Evolutionary conservation across 208 protist species (phyloP).

Genomic region (Porcisia deanei): DNA sequence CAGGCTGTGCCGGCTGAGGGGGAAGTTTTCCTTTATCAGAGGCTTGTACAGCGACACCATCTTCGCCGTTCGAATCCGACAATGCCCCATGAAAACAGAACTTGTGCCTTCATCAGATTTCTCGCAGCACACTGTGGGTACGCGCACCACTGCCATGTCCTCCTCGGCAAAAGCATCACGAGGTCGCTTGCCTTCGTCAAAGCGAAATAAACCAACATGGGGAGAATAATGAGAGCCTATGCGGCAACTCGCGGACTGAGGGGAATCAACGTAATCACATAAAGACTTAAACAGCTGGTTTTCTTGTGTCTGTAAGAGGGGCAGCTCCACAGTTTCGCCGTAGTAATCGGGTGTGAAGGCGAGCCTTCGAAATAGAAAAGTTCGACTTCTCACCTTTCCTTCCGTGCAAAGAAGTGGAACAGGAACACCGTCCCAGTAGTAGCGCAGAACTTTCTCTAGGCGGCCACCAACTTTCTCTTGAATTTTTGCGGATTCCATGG

Average conservation of each 20-base stretch:
- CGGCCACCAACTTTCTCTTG: conserved; percentile 56
- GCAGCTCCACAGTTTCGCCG: conserved; percentile 48
- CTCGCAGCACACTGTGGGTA: conserved; percentile 70
- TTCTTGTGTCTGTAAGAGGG: conserved; percentile 13
- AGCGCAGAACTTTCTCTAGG: conserved; percentile 81
- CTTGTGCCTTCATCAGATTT: conserved; percentile 15
- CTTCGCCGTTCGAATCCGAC: conserved; percentile 53
- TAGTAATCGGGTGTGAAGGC: conserved; percentile 81
- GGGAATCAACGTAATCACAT: conserved; percentile 25
- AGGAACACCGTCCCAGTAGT: conserved; percentile 87
- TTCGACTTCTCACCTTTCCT: conserved; percentile 31
- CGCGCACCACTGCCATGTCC: conserved; percentile 28
- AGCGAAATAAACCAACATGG: conserved; percentile 73
- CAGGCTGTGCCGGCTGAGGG: conserved; percentile 48
- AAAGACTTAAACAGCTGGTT: conserved; percentile 45
- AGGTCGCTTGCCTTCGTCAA: conserved; percentile 14
- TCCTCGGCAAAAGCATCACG: not conserved
- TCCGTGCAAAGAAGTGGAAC: conserved; percentile 54
- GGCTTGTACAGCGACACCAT: conserved; percentile 78
- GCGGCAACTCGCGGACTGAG: conserved; percentile 53
- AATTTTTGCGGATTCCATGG: conserved; percentile 43
- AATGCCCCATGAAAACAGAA: conserved; percentile 31
- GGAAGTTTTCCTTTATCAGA: conserved; percentile 53
- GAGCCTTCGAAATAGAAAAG: conserved; percentile 65
- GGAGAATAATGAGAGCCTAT: conserved; percentile 91